Base-by-base conservation (phyloP, 2,329 filamentous ascomycete species). In the Xylariaceae sp. region DNA sequence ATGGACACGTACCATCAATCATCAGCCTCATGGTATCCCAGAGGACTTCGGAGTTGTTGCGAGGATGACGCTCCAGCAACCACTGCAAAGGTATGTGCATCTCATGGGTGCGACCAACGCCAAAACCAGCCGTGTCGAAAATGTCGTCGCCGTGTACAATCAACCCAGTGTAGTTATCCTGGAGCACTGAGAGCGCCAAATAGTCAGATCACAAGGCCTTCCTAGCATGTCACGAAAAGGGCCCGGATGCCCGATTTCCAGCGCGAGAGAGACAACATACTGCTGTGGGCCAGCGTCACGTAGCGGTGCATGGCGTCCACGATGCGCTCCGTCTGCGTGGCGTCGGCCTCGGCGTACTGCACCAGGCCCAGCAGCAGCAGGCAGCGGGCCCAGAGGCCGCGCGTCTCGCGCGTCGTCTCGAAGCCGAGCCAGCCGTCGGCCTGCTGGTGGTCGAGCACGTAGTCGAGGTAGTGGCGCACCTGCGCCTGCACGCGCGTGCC, bases 341-440 rank as follows among this genome's bases (percentile, higher is more conserved):
- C 45, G 25, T 73, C 64, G 4, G 65, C 70, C 41, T 72, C 65
- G 3, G 61, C 61, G 15, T 68, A 56, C 26, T 43, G 40, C 13
- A 56, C 64, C 39, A 72, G 43, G 2, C 67, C 71, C 3, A 72
- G 52, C 27, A 70, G 60, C 7, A 72, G 47, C 5, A 65, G 58
- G 43, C 60, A 66, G 11, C 70, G 52, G 4, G 61, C 71, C 72
- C 70, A 74, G 25, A 75, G 59, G 24, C 68, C 64, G 22, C 70
- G 50, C 18, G 54, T 56, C 5, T 52, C 45, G 5, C 55, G 42
- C 1, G 43, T 47, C 6, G 50, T 58, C 50, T 74, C 70, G 0
- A 67, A 68, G 0, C 71, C 70, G 15, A 76, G 50, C 72, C 72
- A 77, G 5, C 72, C 72, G 53, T 77, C 72, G 2, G 43, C 42